Conservation (phyloP, 371 early-diverging fungal genomes). For the Choanephora cucurbitarum region DNA sequence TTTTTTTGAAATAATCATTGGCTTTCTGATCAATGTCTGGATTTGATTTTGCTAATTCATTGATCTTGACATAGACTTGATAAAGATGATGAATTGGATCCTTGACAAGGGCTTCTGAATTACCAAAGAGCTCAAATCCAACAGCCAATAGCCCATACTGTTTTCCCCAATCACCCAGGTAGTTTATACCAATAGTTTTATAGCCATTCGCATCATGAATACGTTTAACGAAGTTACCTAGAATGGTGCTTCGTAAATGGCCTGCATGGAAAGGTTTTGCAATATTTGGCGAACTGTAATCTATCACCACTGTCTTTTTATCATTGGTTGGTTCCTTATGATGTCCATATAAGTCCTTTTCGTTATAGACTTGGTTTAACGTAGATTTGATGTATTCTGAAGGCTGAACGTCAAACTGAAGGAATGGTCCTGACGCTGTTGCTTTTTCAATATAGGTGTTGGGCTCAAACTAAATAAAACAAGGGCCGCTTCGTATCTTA, state of each 20-base stretch:
- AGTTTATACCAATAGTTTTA: slow-evolving; percentile 90
- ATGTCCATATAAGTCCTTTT: slow-evolving; percentile 39
- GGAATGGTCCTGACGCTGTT: slow-evolving; percentile 65
- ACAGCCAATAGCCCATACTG: slow-evolving; percentile 97
- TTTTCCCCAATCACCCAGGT: slow-evolving; percentile 99
- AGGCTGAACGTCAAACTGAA: slow-evolving; percentile 71
- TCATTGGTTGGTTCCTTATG: background rate
- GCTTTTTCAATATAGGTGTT: slow-evolving; percentile 48
- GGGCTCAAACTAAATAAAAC: slow-evolving; percentile 23
- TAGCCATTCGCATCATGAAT: slow-evolving; percentile 89
- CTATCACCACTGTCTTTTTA: slow-evolving; percentile 73
- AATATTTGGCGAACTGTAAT: slow-evolving; percentile 98
- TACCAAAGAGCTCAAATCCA: slow-evolving; percentile 87
- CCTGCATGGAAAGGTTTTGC: slow-evolving; percentile 99
- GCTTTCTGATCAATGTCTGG: slow-evolving; percentile 71
- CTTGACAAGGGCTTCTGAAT: slow-evolving; percentile 69
- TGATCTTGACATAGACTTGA: slow-evolving; percentile 95
- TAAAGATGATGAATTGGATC: slow-evolving; percentile 96
- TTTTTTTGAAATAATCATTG: slow-evolving; percentile 86
- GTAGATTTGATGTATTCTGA: slow-evolving; percentile 51
- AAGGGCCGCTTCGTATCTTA: background rate
- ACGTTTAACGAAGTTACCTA: slow-evolving; percentile 95
- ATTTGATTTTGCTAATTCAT: slow-evolving; percentile 63
- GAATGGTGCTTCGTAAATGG: slow-evolving; percentile 97
- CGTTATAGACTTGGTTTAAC: slow-evolving; percentile 48